These are phyloP conservation scores for Fusarium subtropicale DNA, from an alignment of 2,329 filamentous ascomycete species.

Conservation along the genomic window DNA sequence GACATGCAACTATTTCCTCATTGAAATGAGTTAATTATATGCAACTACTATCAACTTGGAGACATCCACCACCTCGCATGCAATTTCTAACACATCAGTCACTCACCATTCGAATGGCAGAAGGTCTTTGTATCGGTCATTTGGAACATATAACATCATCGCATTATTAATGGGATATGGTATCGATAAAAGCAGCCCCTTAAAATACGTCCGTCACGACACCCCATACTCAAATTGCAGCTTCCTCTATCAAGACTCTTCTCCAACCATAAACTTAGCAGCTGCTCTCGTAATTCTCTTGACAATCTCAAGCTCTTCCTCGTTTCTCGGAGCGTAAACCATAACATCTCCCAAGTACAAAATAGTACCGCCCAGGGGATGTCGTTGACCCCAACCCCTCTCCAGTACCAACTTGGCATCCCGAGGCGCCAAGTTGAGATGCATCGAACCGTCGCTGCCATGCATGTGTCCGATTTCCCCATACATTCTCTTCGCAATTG, in stretches of 20 bases:
- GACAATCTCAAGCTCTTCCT: conserved; percentile 21
- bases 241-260: background rate
- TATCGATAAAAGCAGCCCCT: background rate
- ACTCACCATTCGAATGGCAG: background rate
- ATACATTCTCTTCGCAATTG: conserved; percentile 5
- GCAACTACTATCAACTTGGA: background rate
- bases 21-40: background rate
- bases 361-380: conserved; percentile 26
- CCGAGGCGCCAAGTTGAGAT: conserved; percentile 27
- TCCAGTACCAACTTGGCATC: conserved; percentile 33
- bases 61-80: no score
- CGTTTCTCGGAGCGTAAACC: conserved; percentile 31
- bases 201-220: background rate
- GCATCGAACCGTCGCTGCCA: conserved; percentile 31
- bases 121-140: background rate
- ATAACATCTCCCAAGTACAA: conserved; percentile 32
- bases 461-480: conserved; percentile 35
- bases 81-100: background rate
- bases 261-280: conserved; percentile 23
- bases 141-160: background rate
- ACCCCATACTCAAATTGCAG: background rate
- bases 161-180: background rate
- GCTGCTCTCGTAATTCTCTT: conserved; percentile 21
- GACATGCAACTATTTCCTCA: background rate
- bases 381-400: conserved; percentile 32